These are phyloP conservation scores for Tirmania nivea DNA, from an alignment of 495 filamentous ascomycete genomes.

Conservation along the genomic window DNA sequence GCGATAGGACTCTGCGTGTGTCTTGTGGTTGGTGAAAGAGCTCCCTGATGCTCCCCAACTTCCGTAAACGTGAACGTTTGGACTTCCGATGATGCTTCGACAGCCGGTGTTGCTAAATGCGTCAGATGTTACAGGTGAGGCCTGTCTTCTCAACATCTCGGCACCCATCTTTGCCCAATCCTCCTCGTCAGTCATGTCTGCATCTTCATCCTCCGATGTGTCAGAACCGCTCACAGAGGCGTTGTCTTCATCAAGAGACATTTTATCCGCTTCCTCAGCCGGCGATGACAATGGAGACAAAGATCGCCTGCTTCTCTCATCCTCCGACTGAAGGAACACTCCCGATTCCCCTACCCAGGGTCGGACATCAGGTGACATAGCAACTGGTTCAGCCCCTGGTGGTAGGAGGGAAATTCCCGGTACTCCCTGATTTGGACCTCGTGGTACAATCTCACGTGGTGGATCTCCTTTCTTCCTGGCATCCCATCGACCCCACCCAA, in stretches of 20 bases:
- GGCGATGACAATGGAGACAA: conserved; percentile 17
- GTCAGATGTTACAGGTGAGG: conserved; percentile 16
- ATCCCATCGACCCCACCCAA: conserved; percentile 94
- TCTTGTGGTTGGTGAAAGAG: not conserved
- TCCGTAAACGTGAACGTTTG: conserved; percentile 4
- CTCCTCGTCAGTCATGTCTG: conserved; percentile 86
- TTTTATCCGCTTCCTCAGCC: conserved; percentile 78
- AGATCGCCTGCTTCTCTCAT: conserved; percentile 24
- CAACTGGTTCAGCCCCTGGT: not conserved
- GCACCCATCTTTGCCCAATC: conserved; percentile 88
- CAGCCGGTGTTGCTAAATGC: conserved; percentile 8
- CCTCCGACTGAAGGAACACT: conserved; percentile 44
- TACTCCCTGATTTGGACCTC: conserved; percentile 13
- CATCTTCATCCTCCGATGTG: conserved; percentile 39
- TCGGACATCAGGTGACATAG: not conserved
- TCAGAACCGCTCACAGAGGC: conserved; percentile 53
- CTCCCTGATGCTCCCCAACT: conserved; percentile 1
- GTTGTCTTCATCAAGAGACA: conserved; percentile 64
- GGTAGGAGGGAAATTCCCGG: not conserved
- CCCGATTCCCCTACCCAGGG: conserved; percentile 36
- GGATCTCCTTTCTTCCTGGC: conserved; percentile 51
- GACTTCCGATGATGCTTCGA: conserved; percentile 7
- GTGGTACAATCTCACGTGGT: conserved; percentile 24
- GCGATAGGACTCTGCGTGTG: not conserved
- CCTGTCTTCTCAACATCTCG: conserved; percentile 41